Percentiles rank a stretch among this genome's conserved stretches.
These are phyloP conservation scores for Durotheca rogersii DNA, from an alignment of 495 filamentous ascomycete species.

Conservation along the genomic window DNA sequence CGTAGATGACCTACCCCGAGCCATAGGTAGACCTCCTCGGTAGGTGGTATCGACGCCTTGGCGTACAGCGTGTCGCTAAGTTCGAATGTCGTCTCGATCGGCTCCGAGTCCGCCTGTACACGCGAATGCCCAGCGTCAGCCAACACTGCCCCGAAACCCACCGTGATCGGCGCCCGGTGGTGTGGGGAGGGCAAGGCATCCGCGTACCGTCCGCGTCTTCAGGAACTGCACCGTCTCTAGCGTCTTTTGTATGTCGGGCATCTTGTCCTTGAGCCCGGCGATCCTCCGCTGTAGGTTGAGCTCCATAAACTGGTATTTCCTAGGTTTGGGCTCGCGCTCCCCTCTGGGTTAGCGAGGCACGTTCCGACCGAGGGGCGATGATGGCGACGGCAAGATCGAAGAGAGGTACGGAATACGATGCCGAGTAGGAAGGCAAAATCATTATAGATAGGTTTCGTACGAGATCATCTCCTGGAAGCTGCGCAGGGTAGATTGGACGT, in stretches of 20 bases:
- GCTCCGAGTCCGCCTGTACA: constrained; percentile 51
- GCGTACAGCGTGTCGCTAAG: constrained; percentile 95
- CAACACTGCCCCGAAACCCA: neutral
- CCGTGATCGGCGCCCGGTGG: neutral
- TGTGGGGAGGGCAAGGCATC: too few relatives aligned
- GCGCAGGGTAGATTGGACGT: constrained; percentile 86
- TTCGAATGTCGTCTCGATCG: constrained; percentile 90
- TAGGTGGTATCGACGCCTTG: constrained; percentile 75
- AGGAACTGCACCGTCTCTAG: constrained; percentile 88
- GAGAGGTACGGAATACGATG: too few relatives aligned
- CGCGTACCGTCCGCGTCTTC: constrained; percentile 61
- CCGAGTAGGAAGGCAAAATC: constrained; percentile 30
- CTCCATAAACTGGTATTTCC: constrained; percentile 99
- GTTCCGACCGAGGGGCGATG: too few relatives aligned
- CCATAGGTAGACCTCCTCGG: constrained; percentile 96
- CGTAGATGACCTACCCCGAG: constrained; percentile 77
- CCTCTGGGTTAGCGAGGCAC: too few relatives aligned
- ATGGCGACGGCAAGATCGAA: too few relatives aligned
- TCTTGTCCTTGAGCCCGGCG: constrained; percentile 85
- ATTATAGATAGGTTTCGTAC: too few relatives aligned
- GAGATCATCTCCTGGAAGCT: constrained; percentile 99
- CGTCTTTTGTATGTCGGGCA: constrained; percentile 97
- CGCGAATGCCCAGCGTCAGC: constrained; percentile 9
- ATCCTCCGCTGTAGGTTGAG: constrained; percentile 81
- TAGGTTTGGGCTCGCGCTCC: constrained; percentile 37